Evolutionary conservation across 352 stramenopile genomes (phyloP).

Genomic region (Phytophthora cactorum): DNA sequence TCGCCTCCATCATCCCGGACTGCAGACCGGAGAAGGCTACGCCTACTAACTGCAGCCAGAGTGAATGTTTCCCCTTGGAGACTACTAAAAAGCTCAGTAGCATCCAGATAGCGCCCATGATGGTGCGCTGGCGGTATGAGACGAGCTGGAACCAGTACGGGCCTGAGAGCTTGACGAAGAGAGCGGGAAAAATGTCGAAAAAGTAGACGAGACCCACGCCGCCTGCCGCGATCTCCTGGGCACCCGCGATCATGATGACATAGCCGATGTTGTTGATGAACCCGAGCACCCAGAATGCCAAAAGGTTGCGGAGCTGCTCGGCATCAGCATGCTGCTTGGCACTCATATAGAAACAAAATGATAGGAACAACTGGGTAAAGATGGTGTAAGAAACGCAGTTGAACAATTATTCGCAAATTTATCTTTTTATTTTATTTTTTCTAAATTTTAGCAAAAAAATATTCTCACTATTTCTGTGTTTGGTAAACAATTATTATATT

Average conservation of each 20-base stretch:
- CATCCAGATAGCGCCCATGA: slow-evolving; percentile 81
- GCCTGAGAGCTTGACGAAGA: slow-evolving; percentile 90
- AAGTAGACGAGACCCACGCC: slow-evolving; percentile 94
- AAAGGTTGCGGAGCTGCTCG: slow-evolving; percentile 66
- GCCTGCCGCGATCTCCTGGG: slow-evolving; percentile 91
- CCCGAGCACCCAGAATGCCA: slow-evolving; percentile 92
- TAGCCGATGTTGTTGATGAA: slow-evolving; percentile 95
- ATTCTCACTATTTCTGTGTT: too few relatives aligned
- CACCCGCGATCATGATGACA: slow-evolving; percentile 95
- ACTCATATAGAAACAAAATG: slow-evolving; percentile 4
- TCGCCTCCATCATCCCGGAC: slow-evolving; percentile 90
- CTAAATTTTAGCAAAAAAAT: too few relatives aligned
- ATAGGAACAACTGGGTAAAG: background rate
- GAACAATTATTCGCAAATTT: too few relatives aligned
- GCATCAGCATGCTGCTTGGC: slow-evolving; percentile 1
- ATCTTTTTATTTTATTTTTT: too few relatives aligned
- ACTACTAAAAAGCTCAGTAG: slow-evolving; percentile 81
- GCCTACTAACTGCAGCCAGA: slow-evolving; percentile 85
- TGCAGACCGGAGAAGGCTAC: slow-evolving; percentile 89
- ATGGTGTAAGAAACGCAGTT: background rate
- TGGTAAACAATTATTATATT: too few relatives aligned
- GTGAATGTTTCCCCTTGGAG: slow-evolving; percentile 55
- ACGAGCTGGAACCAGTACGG: slow-evolving; percentile 96
- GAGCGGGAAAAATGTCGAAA: slow-evolving; percentile 90
- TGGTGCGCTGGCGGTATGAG: slow-evolving; percentile 85